These are phyloP conservation scores for Akanthomyces lecanii DNA, from an alignment of 2,329 filamentous ascomycete genomes.

Conservation along the genomic window DNA sequence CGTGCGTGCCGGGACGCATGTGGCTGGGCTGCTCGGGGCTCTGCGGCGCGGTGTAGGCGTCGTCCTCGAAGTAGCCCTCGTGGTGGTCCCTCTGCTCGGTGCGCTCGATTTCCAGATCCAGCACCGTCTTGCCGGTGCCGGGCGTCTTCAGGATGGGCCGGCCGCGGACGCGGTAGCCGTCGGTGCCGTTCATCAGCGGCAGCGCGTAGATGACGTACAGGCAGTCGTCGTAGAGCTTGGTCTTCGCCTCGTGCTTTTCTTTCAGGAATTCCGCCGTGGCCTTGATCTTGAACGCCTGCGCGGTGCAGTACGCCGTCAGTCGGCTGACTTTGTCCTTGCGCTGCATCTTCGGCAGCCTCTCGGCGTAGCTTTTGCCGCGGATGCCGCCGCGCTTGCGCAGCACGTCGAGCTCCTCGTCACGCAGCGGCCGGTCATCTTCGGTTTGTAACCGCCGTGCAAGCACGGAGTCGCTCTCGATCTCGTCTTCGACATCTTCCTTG, in stretches of 20 bases:
- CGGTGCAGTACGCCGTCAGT: constrained; percentile 93
- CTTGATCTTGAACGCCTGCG: constrained; percentile 86
- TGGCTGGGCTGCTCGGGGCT: constrained; percentile 31
- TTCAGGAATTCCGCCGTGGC: constrained; percentile 84
- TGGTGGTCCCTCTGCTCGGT: constrained; percentile 87
- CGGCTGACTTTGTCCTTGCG: constrained; percentile 82
- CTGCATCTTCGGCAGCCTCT: constrained; percentile 83
- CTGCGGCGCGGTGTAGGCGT: constrained; percentile 45
- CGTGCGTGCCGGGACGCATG: constrained; percentile 28
- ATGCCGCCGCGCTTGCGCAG: constrained; percentile 58
- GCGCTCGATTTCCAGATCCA: constrained; percentile 93
- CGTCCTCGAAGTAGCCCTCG: constrained; percentile 83
- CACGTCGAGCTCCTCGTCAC: constrained; percentile 64
- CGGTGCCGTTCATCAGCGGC: constrained; percentile 76
- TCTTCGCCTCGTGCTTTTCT: constrained; percentile 82
- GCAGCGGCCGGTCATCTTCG: constrained; percentile 61
- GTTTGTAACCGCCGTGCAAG: constrained; percentile 40
- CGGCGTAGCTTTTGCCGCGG: constrained; percentile 84
- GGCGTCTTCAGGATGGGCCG: constrained; percentile 90
- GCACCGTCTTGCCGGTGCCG: constrained; percentile 78
- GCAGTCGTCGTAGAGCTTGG: constrained; percentile 97
- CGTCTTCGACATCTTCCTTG: constrained; percentile 54
- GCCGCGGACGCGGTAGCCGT: constrained; percentile 84
- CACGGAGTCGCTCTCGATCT: constrained; percentile 43
- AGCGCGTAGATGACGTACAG: constrained; percentile 93